Conservation (phyloP, 2,329 filamentous ascomycete genomes). For the Lachnellula arida region DNA sequence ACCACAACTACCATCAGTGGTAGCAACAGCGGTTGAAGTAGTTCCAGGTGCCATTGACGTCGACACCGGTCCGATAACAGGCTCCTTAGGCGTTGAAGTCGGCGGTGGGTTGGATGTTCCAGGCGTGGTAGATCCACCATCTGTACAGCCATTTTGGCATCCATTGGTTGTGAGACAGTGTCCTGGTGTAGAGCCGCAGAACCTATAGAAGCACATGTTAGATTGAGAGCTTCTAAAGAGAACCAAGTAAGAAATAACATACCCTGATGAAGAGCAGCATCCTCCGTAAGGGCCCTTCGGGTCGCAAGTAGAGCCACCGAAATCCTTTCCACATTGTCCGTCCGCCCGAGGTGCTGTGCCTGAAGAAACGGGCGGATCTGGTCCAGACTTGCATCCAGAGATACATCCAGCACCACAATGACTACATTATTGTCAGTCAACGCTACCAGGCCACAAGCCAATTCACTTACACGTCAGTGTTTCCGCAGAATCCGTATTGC, state of each 20-base stretch:
- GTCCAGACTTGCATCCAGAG: constrained; percentile 33
- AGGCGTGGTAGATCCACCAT: not conserved
- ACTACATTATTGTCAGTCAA: constrained; percentile 8
- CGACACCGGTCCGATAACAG: constrained; percentile 22
- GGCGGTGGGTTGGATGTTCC: constrained; percentile 9
- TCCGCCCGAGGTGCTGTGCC: constrained; percentile 22
- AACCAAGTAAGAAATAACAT: constrained; percentile 9
- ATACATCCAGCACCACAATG: constrained; percentile 36
- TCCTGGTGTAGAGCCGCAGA: constrained; percentile 23
- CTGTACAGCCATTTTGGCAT: constrained; percentile 30
- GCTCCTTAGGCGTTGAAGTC: constrained; percentile 23
- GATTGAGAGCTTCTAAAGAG: not conserved
- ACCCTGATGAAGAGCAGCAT: constrained; percentile 30
- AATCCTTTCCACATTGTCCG: constrained; percentile 28
- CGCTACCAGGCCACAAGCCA: no score
- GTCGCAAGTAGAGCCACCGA: constrained; percentile 28
- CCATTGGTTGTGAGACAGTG: constrained; percentile 25
- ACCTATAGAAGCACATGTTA: constrained; percentile 15
- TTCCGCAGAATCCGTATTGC: constrained; percentile 39
- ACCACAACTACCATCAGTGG: constrained; percentile 51
- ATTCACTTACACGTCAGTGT: constrained; percentile 30
- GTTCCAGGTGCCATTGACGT: constrained; percentile 19
- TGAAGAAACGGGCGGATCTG: constrained; percentile 11
- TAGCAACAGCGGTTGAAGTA: constrained; percentile 33
- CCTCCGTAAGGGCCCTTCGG: constrained; percentile 25